Conservation (phyloP, 1,139 yeast species). For the Scheffersomyces titani region DNA sequence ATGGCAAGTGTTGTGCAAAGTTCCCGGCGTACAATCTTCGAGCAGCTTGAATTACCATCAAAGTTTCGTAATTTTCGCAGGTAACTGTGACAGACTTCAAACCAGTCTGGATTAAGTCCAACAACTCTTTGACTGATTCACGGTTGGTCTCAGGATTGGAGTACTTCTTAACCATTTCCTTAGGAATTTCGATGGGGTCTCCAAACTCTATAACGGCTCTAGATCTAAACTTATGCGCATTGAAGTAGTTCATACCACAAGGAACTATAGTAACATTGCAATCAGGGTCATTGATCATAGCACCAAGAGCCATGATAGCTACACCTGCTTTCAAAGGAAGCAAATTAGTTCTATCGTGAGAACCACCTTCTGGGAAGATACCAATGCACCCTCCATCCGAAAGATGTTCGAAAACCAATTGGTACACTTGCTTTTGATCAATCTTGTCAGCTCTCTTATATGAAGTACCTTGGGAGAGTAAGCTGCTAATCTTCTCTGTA, state of each 20-base stretch:
- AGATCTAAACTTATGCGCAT: slow-evolving; percentile 48
- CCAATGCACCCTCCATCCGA: slow-evolving; percentile 83
- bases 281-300: slow-evolving; percentile 61
- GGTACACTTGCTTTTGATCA: slow-evolving; percentile 81
- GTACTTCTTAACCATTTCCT: slow-evolving; percentile 61
- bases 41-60: slow-evolving; percentile 37
- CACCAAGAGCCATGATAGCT: slow-evolving; percentile 52
- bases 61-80: slow-evolving; percentile 34
- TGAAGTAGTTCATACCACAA: slow-evolving; percentile 50
- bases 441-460: slow-evolving; percentile 80
- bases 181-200: slow-evolving; percentile 40
- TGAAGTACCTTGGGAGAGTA: slow-evolving; percentile 53
- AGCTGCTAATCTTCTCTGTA: slow-evolving; percentile 40
- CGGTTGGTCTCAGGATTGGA: slow-evolving; percentile 63
- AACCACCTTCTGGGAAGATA: slow-evolving; percentile 87
- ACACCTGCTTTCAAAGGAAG: slow-evolving; percentile 50
- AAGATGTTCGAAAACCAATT: slow-evolving; percentile 78
- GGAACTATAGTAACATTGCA: slow-evolving; percentile 53
- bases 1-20: slow-evolving; percentile 57
- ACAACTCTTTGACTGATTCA: slow-evolving; percentile 59
- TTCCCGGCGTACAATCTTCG: slow-evolving; percentile 62
- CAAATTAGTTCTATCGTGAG: slow-evolving; percentile 42
- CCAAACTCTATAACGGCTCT: slow-evolving; percentile 51
- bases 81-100: slow-evolving; percentile 35
- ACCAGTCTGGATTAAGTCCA: slow-evolving; percentile 27